phyloP scores from a whole-genome alignment of 176 grass and related monocot genomes.

The Poa annua region DNA sequence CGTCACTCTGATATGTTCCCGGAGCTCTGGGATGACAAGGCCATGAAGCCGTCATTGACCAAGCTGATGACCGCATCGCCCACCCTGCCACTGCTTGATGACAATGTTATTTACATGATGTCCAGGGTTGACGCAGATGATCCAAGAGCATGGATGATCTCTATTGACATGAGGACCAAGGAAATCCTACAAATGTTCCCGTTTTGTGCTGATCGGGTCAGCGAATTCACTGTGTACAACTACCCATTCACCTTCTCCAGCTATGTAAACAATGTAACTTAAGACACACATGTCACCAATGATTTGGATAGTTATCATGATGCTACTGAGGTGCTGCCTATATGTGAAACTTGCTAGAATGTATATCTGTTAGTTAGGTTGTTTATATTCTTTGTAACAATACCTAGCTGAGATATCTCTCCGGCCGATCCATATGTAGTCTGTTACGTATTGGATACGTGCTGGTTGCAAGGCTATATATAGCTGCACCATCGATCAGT shows the following conservation, averaged over 20 bases:
- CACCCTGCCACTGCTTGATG: background rate
- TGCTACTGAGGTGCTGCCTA: no score
- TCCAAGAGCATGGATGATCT: constrained; percentile 14
- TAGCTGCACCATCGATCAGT: no score
- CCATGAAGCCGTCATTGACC: background rate
- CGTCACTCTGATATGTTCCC: background rate
- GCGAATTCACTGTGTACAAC: background rate
- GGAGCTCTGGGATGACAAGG: background rate
- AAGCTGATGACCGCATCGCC: background rate
- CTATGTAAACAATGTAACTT: background rate
- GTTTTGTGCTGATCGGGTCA: background rate
- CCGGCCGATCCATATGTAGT: no score
- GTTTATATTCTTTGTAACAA: no score
- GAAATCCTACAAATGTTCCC: background rate
- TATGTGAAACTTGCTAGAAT: no score
- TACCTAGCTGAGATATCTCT: no score
- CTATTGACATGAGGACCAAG: background rate
- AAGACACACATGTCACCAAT: background rate
- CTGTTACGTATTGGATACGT: no score
- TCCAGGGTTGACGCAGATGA: background rate
- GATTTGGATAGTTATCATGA: no score
- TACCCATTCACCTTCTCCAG: background rate
- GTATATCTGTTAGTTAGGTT: no score
- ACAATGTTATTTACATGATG: background rate
- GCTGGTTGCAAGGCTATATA: no score